Base-by-base conservation (phyloP, 2,329 filamentous ascomycete genomes). In the Neopestalotiopsis sp. region DNA sequence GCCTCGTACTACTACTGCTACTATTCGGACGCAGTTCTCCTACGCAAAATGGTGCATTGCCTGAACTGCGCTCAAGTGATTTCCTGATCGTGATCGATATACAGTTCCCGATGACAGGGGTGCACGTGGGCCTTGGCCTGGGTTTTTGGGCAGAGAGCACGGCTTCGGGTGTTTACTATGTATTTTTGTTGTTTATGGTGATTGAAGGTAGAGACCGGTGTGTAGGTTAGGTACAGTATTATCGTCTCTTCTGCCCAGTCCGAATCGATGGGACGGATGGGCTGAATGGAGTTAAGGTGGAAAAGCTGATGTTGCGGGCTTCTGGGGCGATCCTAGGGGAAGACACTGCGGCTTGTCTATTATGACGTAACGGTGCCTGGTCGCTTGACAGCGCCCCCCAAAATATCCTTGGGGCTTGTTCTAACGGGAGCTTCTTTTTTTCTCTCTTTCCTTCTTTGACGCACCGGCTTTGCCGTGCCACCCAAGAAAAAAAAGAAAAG, bases 201-300 rank as follows among this genome's bases (percentile, higher is more conserved):
- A 24, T 17, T 17, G 45, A 53, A n/a, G 45, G 17, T 53, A n/a
- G 45, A 13, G 5, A 9, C 45, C 45, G n/a, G 5, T 20, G 17
- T 53, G 45, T 53, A 20, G n/a, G 57, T 61, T 61, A 30, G 57
- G n/a, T 30, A 14, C 57, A 34, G 57, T 34, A 34, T 5, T 58
- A 24, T 17, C 24, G n/a, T 14, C 14, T 61, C 24, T 61, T 61
- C 17, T 61, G 57, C 28, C 32, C 32, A 61, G 24, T 61, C 28
- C 14, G 20, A 61, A 30, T 61, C 32, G 24, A n/a, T 30, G 30
- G 62, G 14, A 20, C 32, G 34, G 62, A 30, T 34, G 38, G 38
- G 62, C 62, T 65, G 62, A 65, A 65, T 65, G 62, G 42, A 65
- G 62, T 65, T 65, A 65, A 65, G 62, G 62, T 65, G 62, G 62